A percentile compares a stretch with the other conserved stretches of the same genome.
phyloP scores from a whole-genome alignment of 768 basidiomycete genomes.

The Leccinum imitatum region DNA sequence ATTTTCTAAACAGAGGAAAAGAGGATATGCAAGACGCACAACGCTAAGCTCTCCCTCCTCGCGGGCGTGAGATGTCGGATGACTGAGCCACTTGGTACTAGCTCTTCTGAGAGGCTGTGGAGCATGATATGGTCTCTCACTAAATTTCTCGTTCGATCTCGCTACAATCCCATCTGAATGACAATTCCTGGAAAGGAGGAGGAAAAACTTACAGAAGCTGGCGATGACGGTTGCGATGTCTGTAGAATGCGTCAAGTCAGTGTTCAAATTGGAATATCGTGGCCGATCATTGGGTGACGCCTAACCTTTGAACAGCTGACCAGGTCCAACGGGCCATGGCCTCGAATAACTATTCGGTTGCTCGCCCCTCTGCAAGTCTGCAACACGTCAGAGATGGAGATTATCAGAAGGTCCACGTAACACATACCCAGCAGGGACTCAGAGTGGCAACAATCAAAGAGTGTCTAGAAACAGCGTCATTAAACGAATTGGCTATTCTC shows the following conservation, averaged over 20 bases:
- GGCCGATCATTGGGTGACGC: not conserved
- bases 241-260: not conserved
- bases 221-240: conserved; percentile 6
- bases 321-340: conserved; percentile 15
- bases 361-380: conserved; percentile 20
- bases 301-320: conserved; percentile 14
- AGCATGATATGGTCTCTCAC: not conserved
- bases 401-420: not conserved
- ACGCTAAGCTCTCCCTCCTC: conserved; percentile 20
- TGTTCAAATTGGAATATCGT: not conserved
- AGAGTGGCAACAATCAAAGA: conserved; percentile 34
- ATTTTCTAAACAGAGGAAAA: not conserved
- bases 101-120: conserved; percentile 4
- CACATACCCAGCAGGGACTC: conserved; percentile 26
- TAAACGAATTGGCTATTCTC: not conserved
- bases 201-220: conserved; percentile 12
- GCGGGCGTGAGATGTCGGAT: conserved; percentile 3
- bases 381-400: not conserved
- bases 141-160: conserved; percentile 4
- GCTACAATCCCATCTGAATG: conserved; percentile 6
- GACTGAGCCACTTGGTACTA: conserved; percentile 7
- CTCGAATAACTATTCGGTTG: conserved; percentile 19
- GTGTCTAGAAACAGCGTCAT: conserved; percentile 17
- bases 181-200: not conserved
- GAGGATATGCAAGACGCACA: conserved; percentile 3